phyloP scores from a whole-genome alignment of 371 early-diverging fungal species.

The Mucor lusitanicus region DNA sequence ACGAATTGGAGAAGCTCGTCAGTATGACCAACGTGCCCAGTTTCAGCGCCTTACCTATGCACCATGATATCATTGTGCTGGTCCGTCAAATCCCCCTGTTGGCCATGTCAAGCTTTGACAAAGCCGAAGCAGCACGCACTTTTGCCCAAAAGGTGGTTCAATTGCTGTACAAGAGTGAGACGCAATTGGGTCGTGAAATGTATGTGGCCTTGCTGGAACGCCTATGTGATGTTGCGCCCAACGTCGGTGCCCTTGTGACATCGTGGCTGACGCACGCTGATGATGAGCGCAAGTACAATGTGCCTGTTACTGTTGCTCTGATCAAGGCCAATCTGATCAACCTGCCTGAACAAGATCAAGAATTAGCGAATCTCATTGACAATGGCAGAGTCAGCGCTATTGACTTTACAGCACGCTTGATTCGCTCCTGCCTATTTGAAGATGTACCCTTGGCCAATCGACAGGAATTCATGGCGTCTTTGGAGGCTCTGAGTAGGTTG shows the following conservation, averaged over 20 bases:
- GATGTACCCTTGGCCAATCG: constrained; percentile 60
- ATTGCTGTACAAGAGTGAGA: constrained; percentile 78
- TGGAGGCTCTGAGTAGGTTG: constrained; percentile 70
- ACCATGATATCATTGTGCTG: constrained; percentile 74
- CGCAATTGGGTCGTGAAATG: constrained; percentile 74
- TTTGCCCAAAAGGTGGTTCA: constrained; percentile 89
- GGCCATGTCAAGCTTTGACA: constrained; percentile 66
- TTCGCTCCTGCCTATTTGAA: constrained; percentile 70
- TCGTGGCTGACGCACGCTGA: constrained; percentile 93
- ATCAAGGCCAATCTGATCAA: constrained; percentile 78
- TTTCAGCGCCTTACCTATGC: constrained; percentile 70
- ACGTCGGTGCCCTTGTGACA: constrained; percentile 80
- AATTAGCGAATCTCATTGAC: constrained; percentile 83
- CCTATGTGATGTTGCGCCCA: constrained; percentile 77
- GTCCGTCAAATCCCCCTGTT: constrained; percentile 74
- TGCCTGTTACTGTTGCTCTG: constrained; percentile 81
- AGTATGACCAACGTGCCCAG: constrained; percentile 56
- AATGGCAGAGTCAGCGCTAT: constrained; percentile 67
- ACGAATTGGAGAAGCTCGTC: constrained; percentile 77
- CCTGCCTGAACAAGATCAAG: constrained; percentile 82
- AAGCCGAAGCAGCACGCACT: constrained; percentile 77
- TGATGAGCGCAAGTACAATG: constrained; percentile 91
- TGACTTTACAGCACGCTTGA: constrained; percentile 80
- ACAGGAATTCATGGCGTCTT: constrained; percentile 74
- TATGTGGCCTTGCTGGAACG: constrained; percentile 81